Base-by-base conservation (phyloP, 2,329 filamentous ascomycete genomes). In the Didymella sp. region DNA sequence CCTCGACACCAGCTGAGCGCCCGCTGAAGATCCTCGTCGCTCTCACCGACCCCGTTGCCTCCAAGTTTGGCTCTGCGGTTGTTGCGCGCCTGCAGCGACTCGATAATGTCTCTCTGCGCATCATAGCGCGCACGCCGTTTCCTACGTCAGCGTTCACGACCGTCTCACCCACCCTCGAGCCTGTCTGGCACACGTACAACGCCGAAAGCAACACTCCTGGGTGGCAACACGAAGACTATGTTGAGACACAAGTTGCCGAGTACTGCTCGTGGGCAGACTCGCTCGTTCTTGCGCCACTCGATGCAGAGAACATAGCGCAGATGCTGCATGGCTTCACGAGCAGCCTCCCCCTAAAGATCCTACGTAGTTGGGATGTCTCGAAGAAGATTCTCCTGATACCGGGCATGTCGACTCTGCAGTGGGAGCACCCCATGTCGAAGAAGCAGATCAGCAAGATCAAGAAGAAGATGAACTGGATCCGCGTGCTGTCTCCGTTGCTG, bases 261-360 rank as follows among this genome's bases (percentile, higher is more conserved):
- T 87, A 96, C 58, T 91, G 92, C 63, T 85, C 91, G 59, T 97
- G 93, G 93, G 91, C 93, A 6, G 90, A 96, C 75, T 79, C 96
- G 63, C 82, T 96, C 56, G 87, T 96, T 28, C 85, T 96, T 53
- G 90, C 90, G 6, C 92, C 93, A 3, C 88, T 96, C 45, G 90
- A 95, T 73, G 91, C 92, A 7, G 90, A 95, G 71, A 89, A 88
- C 52, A 82, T 96, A 52, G 90, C 90, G 27, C 91, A 91, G 73
- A 96, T 97, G 92, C 82, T 96, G 70, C 86, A 89, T 51, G 93
- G 93, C 49, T 84, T 94, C 55, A 88, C 91, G 2, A 91, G 91
- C 69, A 96, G 88, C 27, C 82, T 96, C 51, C 82, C 96, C 7
- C 82, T 96, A 49, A 89, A 94, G 66, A 85, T 96, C 1, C 75